Evolutionary conservation across 768 basidiomycete species (phyloP), one percentile per base, ranked within the genome.

Genomic region (Obba rivulosa): DNA sequence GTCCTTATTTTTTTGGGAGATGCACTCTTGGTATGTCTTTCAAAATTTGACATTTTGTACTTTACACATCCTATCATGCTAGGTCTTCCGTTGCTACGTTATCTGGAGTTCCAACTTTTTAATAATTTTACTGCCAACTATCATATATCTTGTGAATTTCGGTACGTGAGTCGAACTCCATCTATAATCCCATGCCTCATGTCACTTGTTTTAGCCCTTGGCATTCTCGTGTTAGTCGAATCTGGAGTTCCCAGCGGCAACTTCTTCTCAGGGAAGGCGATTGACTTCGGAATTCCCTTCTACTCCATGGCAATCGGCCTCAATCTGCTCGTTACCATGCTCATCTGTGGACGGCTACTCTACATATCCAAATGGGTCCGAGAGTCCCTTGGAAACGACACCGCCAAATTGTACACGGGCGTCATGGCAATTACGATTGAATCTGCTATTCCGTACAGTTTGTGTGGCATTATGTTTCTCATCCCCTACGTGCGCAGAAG

Each of bases 51-150:
- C n/a, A n/a, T n/a, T n/a, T n/a, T n/a, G n/a, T n/a, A n/a, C n/a
- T n/a, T n/a, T n/a, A n/a, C n/a, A n/a, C 7, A 31, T 31, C 13
- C 13, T 13, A 13, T 31, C 28, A 31, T 31, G 25, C 41, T 46
- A 74, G 73, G 59, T 74, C 28, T 64, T 69, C 46, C 69, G 70
- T n/a, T 69, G 66, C 49, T 67, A 51, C 34, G 54, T 67, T 24
- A 54, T 74, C n/a, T 72, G 67, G 61, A 46, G 47, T 22, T 45
- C 54, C 1, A 43, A 38, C 40, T 25, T 44, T 20, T 24, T 34
- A 4, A 45, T 58, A 24, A 54, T 58, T 46, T 43, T 43, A 3
- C 43, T 58, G 42, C 57, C 57, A 3, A 40, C 46, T 34, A 20
- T 58, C 42, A 40, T 54, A 14, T 58, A 56, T 43, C 24, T 58